Percentiles rank a stretch among this genome's conserved stretches.
These are phyloP conservation scores for Phoma sp. DNA, from an alignment of 2,329 filamentous ascomycete species.

Conservation along the genomic window DNA sequence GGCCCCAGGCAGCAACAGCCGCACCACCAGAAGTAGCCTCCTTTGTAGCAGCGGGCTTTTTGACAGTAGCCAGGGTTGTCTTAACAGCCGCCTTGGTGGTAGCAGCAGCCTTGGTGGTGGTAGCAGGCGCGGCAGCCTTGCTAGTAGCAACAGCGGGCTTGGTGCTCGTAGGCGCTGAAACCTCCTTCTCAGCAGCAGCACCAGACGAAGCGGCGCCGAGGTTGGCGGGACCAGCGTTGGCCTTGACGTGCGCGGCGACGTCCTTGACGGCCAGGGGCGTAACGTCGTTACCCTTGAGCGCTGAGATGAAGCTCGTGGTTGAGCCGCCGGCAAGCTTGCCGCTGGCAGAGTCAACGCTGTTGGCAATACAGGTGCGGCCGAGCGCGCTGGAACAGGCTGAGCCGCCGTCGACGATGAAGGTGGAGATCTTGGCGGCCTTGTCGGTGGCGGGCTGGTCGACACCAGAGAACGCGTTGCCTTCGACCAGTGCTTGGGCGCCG, in stretches of 20 bases:
- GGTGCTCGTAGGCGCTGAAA: neutral
- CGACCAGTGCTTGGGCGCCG: constrained; percentile 39
- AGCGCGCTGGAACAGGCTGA: constrained; percentile 24
- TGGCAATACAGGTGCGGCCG: constrained; percentile 26
- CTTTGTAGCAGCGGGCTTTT: constrained; percentile 24
- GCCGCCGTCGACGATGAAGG: constrained; percentile 38
- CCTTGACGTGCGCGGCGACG: constrained; percentile 30
- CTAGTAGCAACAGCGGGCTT: constrained; percentile 10
- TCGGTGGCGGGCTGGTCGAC: constrained; percentile 50
- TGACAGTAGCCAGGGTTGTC: constrained; percentile 33
- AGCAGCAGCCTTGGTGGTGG: constrained; percentile 8
- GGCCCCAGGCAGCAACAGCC: constrained; percentile 45
- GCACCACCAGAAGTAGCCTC: constrained; percentile 14
- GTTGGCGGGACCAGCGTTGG: constrained; percentile 20
- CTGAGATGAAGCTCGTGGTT: constrained; percentile 20
- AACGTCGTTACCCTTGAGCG: constrained; percentile 21
- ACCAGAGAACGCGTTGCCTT: constrained; percentile 55
- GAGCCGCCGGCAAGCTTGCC: constrained; percentile 24
- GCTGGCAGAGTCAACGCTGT: constrained; percentile 28
- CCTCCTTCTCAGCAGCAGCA: constrained; percentile 1
- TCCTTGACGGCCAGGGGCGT: constrained; percentile 21
- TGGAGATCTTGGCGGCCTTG: constrained; percentile 32
- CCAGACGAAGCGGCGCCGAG: constrained; percentile 14
- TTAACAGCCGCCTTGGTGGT: constrained; percentile 16
- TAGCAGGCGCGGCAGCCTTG: constrained; percentile 14